Percentiles rank a stretch among this genome's conserved stretches.
These are phyloP conservation scores for Colletotrichum sp. DNA, from an alignment of 2,329 filamentous ascomycete species.

Conservation along the genomic window DNA sequence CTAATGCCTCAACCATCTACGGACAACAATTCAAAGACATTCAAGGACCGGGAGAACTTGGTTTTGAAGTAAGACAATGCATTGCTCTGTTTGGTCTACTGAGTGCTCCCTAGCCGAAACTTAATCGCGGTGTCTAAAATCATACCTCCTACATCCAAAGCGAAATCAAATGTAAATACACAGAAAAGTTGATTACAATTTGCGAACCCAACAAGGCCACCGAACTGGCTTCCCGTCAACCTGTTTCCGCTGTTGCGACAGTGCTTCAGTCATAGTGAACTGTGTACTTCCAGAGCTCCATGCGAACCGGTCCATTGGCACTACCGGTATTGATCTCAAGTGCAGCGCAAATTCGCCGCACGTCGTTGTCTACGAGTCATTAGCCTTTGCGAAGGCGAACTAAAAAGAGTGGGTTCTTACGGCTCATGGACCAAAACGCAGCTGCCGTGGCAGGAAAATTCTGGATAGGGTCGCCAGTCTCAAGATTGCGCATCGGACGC, in stretches of 20 bases:
- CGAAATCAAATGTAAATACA: neutral
- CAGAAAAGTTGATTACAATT: accelerated
- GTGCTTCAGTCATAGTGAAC: neutral
- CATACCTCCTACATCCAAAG: neutral
- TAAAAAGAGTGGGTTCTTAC: neutral
- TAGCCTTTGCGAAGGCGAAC: too few species aligned
- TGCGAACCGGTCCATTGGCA: neutral
- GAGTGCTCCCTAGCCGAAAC: neutral
- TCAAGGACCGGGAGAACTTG: too few species aligned
- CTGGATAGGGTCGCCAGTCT: too few species aligned
- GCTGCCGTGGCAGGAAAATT: too few species aligned
- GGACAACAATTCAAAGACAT: too few species aligned
- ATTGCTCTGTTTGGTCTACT: neutral
- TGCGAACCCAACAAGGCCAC: too few species aligned
- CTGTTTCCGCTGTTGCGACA: too few species aligned
- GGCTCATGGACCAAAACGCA: neutral
- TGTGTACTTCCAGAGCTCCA: neutral
- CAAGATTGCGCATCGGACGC: too few species aligned
- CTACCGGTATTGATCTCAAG: neutral
- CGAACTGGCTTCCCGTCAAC: accelerated
- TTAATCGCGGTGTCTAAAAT: neutral
- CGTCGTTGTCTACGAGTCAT: neutral
- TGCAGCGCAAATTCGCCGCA: neutral
- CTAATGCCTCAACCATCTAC: too few species aligned
- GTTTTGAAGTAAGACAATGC: too few species aligned